These are phyloP conservation scores for Endocalyx cinctus DNA, from an alignment of 2,329 filamentous ascomycete species.

Conservation along the genomic window DNA sequence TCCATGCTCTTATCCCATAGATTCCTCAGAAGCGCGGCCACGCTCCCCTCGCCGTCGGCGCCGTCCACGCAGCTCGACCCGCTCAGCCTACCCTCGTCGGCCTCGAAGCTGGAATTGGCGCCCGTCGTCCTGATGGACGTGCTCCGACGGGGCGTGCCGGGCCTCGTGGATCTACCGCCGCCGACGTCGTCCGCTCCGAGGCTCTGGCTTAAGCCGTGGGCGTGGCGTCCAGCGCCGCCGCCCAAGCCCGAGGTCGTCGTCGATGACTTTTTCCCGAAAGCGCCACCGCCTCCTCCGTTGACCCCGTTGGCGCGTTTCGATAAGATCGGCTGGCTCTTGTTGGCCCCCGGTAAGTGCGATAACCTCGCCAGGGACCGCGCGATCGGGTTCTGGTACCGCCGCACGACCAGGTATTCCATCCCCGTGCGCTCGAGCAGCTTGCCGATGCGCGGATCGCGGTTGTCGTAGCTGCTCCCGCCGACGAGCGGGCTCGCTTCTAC, in stretches of 20 bases:
- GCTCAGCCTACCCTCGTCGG: slow-evolving; percentile 44
- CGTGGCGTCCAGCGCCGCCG: slow-evolving; percentile 23
- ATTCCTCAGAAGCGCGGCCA: slow-evolving; percentile 48
- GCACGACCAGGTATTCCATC: slow-evolving; percentile 70
- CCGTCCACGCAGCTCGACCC: slow-evolving; percentile 46
- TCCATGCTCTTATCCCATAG: slow-evolving; percentile 60
- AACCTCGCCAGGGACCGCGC: slow-evolving; percentile 56
- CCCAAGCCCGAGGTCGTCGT: too few species aligned
- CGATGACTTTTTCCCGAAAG: slow-evolving; percentile 23
- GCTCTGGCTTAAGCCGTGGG: slow-evolving; percentile 37
- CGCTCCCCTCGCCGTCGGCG: slow-evolving; percentile 40
- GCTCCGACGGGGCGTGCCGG: slow-evolving; percentile 28
- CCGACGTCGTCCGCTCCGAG: too few species aligned
- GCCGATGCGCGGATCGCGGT: slow-evolving; percentile 58
- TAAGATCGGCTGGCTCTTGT: slow-evolving; percentile 45
- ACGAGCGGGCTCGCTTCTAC: slow-evolving; percentile 43
- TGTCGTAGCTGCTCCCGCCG: slow-evolving; percentile 52
- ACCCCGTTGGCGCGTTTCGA: slow-evolving; percentile 25
- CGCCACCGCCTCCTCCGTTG: slow-evolving; percentile 29
- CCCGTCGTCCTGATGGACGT: slow-evolving; percentile 34
- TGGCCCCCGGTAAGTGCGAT: slow-evolving; percentile 45
- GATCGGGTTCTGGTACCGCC: slow-evolving; percentile 67
- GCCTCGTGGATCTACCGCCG: slow-evolving; percentile 20
- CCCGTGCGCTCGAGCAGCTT: slow-evolving; percentile 65
- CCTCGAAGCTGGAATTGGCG: slow-evolving; percentile 40